A percentile compares a stretch with the other conserved stretches of the same genome.
Evolutionary conservation across 371 early-diverging fungal genomes (phyloP).

Genomic region (Lichtheimia ornata): DNA sequence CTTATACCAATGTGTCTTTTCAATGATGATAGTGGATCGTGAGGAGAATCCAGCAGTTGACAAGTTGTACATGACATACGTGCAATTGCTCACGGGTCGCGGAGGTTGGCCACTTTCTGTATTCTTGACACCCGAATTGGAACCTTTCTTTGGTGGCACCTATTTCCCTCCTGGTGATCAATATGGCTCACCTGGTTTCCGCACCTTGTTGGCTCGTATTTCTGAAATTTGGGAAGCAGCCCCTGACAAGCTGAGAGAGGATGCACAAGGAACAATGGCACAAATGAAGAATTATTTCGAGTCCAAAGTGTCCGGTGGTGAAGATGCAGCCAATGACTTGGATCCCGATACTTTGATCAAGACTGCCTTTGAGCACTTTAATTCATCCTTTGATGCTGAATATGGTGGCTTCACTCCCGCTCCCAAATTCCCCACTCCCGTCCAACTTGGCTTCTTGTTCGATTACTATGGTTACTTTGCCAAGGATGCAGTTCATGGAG

Average conservation of each 20-base stretch:
- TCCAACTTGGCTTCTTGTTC: slow-evolving; percentile 57
- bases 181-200: slow-evolving; percentile 55
- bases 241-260: slow-evolving; percentile 37
- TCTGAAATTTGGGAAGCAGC: slow-evolving; percentile 47
- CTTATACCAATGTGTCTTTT: not conserved
- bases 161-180: slow-evolving; percentile 66
- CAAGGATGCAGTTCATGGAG: slow-evolving; percentile 17
- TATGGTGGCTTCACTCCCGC: slow-evolving; percentile 64
- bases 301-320: slow-evolving; percentile 23
- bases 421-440: slow-evolving; percentile 72
- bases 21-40: slow-evolving; percentile 36
- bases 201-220: slow-evolving; percentile 44
- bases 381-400: slow-evolving; percentile 44
- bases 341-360: slow-evolving; percentile 22
- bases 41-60: slow-evolving; percentile 72
- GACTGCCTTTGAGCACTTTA: slow-evolving; percentile 40
- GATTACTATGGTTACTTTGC: slow-evolving; percentile 46
- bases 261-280: slow-evolving; percentile 41
- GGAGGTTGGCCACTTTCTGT: slow-evolving; percentile 71
- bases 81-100: slow-evolving; percentile 50
- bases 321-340: slow-evolving; percentile 7
- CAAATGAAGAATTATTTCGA: slow-evolving; percentile 38
- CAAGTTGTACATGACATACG: slow-evolving; percentile 63
- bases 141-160: slow-evolving; percentile 70
- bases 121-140: slow-evolving; percentile 63